Percentiles rank a stretch among this genome's conserved stretches.
phyloP scores from a whole-genome alignment of 805 yeast genomes.

The Ogataea nitratoaversa region DNA sequence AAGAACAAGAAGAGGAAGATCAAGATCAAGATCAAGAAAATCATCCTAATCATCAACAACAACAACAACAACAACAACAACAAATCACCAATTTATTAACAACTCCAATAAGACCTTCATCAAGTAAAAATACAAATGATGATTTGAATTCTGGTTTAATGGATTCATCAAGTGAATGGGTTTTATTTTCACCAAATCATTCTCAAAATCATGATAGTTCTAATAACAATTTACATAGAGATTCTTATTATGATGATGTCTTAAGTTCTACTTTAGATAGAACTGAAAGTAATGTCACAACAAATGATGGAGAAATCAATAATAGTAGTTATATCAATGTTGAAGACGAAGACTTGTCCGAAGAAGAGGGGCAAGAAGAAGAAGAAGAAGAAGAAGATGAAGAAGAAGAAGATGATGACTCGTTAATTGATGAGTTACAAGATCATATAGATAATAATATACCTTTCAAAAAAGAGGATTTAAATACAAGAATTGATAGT shows the following conservation, averaged over 20 bases:
- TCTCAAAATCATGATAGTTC: slow-evolving; percentile 9
- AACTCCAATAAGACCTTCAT: neutral
- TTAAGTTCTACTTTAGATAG: slow-evolving; percentile 19
- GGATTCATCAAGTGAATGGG: slow-evolving; percentile 27
- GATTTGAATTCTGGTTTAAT: slow-evolving; percentile 8
- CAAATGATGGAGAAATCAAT: slow-evolving; percentile 8
- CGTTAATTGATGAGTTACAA: slow-evolving; percentile 24
- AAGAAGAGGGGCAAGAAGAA: slow-evolving; percentile 10
- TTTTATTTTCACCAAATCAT: slow-evolving; percentile 26
- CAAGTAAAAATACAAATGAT: neutral
- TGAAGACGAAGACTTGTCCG: slow-evolving; percentile 9
- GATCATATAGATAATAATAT: slow-evolving; percentile 16
- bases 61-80: neutral
- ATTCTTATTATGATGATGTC: slow-evolving; percentile 21
- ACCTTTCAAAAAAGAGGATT: slow-evolving; percentile 20
- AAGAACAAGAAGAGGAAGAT: neutral
- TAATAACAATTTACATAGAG: slow-evolving; percentile 4
- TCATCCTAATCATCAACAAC: too few relatives aligned
- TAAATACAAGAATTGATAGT: slow-evolving; percentile 26
- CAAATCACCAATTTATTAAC: neutral
- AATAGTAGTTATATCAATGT: slow-evolving; percentile 18
- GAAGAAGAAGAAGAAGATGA: slow-evolving; percentile 16
- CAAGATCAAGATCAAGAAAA: neutral
- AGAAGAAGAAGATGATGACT: slow-evolving; percentile 26
- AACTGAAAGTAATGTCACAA: slow-evolving; percentile 7